Evolutionary conservation across 129 eudicot genomes (phyloP).

Genomic region (Cynara cardunculus): DNA sequence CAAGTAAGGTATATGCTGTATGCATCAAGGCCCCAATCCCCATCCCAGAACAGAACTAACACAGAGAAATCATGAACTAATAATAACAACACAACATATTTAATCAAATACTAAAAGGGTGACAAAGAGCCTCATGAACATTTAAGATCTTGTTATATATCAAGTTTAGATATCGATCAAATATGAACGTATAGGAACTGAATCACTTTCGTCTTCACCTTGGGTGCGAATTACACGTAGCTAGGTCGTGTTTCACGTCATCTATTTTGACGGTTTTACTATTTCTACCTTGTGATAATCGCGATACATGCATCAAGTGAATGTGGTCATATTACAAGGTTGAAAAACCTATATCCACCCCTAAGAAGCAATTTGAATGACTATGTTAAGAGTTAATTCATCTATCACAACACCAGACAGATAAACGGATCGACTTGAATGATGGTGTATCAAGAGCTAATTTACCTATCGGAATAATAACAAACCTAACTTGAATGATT

Average conservation of each 20-base stretch:
- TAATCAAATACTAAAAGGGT: too few relatives aligned
- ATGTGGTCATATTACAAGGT: neutral
- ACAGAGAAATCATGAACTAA: too few relatives aligned
- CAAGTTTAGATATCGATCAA: neutral
- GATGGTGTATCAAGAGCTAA: neutral
- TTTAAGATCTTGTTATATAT: neutral
- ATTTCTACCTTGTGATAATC: neutral
- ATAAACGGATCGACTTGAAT: neutral
- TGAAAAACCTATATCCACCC: neutral
- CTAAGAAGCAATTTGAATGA: neutral
- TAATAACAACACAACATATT: too few relatives aligned
- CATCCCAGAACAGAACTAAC: too few relatives aligned
- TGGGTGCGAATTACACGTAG: neutral
- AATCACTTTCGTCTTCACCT: neutral
- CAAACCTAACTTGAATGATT: too few relatives aligned
- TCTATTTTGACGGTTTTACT: neutral
- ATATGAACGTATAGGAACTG: neutral
- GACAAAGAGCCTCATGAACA: too few relatives aligned
- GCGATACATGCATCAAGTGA: neutral
- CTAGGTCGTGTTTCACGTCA: neutral
- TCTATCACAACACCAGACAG: neutral
- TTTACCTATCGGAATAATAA: too few relatives aligned
- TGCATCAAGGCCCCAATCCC: too few relatives aligned
- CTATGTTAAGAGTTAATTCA: neutral
- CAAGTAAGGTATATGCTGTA: too few relatives aligned